phyloP scores from a whole-genome alignment of 371 early-diverging fungal genomes.

The Blyttiomyces sp. region DNA sequence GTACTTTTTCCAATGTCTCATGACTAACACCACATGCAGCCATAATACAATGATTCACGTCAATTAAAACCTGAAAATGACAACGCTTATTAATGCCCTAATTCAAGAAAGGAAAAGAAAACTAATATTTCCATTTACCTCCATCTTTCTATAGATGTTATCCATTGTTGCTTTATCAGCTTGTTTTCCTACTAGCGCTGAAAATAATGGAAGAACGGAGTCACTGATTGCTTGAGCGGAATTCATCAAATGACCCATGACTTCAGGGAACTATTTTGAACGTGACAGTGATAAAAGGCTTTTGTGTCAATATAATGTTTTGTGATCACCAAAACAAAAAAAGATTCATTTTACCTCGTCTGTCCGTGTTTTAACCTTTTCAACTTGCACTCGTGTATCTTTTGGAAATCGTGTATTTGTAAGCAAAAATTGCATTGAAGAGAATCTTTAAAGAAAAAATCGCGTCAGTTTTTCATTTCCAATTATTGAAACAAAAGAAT shows the following conservation, averaged over 20 bases:
- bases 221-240: slow-evolving; percentile 66
- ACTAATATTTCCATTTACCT: background rate
- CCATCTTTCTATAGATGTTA: background rate
- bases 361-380: slow-evolving; percentile 65
- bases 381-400: slow-evolving; percentile 82
- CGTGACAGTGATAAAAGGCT: background rate
- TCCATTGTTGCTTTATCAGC: background rate
- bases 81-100: background rate
- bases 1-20: slow-evolving; percentile 72
- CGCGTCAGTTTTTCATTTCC: too few species aligned
- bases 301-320: too few species aligned
- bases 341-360: slow-evolving; percentile 44
- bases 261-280: slow-evolving; percentile 49
- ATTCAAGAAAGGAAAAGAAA: background rate
- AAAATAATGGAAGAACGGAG: slow-evolving; percentile 51
- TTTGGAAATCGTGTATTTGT: slow-evolving; percentile 87
- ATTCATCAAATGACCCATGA: slow-evolving; percentile 72
- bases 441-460: slow-evolving; percentile 45
- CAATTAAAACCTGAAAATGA: slow-evolving; percentile 50
- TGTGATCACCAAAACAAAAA: background rate
- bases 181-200: too few species aligned
- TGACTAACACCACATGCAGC: slow-evolving; percentile 80
- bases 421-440: slow-evolving; percentile 67
- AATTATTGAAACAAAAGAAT: background rate
- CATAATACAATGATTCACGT: slow-evolving; percentile 79